phyloP scores from a whole-genome alignment of 352 stramenopile genomes.

The Globisporangium spiculum region DNA sequence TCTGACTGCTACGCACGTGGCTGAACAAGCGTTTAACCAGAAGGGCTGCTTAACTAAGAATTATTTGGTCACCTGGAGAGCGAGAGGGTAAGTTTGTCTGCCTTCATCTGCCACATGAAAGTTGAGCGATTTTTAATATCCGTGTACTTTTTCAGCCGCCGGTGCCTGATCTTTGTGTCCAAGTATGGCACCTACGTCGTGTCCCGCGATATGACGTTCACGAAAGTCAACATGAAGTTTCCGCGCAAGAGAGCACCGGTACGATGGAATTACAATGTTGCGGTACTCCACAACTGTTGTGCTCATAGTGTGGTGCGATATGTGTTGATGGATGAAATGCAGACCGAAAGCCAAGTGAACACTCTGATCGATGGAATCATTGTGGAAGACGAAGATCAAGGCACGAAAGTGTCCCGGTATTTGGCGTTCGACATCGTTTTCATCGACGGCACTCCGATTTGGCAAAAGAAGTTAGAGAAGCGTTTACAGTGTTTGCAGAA shows the following conservation, averaged over 20 bases:
- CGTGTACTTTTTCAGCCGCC: constrained; percentile 38
- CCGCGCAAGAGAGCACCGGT: constrained; percentile 70
- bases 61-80: constrained; percentile 86
- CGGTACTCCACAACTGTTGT: not conserved
- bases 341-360: constrained; percentile 72
- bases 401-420: constrained; percentile 70
- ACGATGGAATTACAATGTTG: constrained; percentile 7
- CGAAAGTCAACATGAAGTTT: constrained; percentile 88
- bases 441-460: constrained; percentile 72
- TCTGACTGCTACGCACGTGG: constrained; percentile 81
- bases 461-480: constrained; percentile 88
- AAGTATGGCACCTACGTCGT: constrained; percentile 74
- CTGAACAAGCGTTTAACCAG: constrained; percentile 63
- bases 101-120: not conserved
- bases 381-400: constrained; percentile 82
- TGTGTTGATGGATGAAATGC: constrained; percentile 2
- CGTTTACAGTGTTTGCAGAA: constrained; percentile 86
- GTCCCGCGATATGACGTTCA: constrained; percentile 80
- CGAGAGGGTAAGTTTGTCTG: constrained; percentile 52
- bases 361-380: constrained; percentile 85
- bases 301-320: constrained; percentile 1
- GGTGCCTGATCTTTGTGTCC: constrained; percentile 74
- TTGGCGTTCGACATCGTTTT: constrained; percentile 84
- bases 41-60: constrained; percentile 71
- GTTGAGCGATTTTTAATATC: not conserved